Percentiles rank a stretch among this genome's conserved stretches.
These are phyloP conservation scores for Solanum aculeatissimum DNA, from an alignment of 305 asterid genomes.

Conservation along the genomic window DNA sequence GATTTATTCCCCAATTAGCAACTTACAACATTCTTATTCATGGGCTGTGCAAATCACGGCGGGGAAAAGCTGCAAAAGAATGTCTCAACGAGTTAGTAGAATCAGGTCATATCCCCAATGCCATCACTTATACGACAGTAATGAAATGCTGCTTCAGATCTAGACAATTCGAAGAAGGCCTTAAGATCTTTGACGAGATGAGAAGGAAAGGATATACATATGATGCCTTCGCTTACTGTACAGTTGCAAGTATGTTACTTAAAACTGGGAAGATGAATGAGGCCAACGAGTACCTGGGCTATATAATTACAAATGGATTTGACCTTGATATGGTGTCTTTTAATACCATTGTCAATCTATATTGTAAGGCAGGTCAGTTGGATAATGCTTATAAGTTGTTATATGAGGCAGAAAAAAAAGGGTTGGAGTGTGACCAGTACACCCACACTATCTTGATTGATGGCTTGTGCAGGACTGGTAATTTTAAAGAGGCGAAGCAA, in stretches of 20 bases:
- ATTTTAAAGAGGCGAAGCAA: slow-evolving; percentile 43
- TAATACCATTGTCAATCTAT: slow-evolving; percentile 62
- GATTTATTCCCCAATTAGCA: slow-evolving; percentile 47
- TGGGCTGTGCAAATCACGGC: slow-evolving; percentile 43
- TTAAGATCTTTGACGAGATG: slow-evolving; percentile 68
- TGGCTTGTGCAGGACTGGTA: slow-evolving; percentile 71
- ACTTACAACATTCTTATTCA: slow-evolving; percentile 76
- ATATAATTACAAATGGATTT: slow-evolving; percentile 66
- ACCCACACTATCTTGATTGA: slow-evolving; percentile 71
- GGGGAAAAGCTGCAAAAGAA: slow-evolving; percentile 38
- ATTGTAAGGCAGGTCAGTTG: slow-evolving; percentile 55
- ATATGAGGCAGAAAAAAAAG: slow-evolving; percentile 40
- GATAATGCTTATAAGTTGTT: slow-evolving; percentile 46
- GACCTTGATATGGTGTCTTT: slow-evolving; percentile 70
- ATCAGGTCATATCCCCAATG: slow-evolving; percentile 52
- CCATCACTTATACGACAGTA: slow-evolving; percentile 74
- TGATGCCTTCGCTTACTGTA: slow-evolving; percentile 73
- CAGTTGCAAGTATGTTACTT: slow-evolving; percentile 56
- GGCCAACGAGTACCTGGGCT: slow-evolving; percentile 38
- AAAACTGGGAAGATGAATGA: slow-evolving; percentile 39
- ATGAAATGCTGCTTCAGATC: slow-evolving; percentile 62
- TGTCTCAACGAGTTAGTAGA: slow-evolving; percentile 56
- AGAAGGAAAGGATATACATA: slow-evolving; percentile 65
- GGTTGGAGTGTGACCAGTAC: slow-evolving; percentile 52
- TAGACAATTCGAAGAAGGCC: slow-evolving; percentile 43